phyloP scores from a whole-genome alignment of 2,329 filamentous ascomycete genomes.

The Aspergillus pseudonomiae region DNA sequence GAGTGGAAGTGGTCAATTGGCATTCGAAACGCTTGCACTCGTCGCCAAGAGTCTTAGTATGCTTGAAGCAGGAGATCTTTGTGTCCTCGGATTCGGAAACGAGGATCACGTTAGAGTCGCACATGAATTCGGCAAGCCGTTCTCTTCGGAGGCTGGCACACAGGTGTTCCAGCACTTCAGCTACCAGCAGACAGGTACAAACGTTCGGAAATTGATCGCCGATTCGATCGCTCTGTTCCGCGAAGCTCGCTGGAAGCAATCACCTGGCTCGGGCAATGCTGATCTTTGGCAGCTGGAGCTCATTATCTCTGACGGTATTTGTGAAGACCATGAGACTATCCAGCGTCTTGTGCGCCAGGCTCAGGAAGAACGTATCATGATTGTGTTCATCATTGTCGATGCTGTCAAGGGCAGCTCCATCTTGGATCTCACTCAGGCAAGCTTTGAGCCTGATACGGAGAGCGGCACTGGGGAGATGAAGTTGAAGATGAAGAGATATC shows the following conservation, averaged over 20 bases:
- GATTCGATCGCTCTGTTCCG: slow-evolving; percentile 81
- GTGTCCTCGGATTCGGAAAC: slow-evolving; percentile 85
- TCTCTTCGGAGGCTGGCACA: slow-evolving; percentile 79
- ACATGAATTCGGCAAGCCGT: slow-evolving; percentile 81
- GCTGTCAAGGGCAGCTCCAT: slow-evolving; percentile 62
- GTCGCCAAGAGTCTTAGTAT: slow-evolving; percentile 84
- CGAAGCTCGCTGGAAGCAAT: slow-evolving; percentile 67
- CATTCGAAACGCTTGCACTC: slow-evolving; percentile 92
- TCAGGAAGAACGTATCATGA: slow-evolving; percentile 92
- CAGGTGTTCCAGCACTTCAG: slow-evolving; percentile 81
- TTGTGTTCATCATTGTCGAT: slow-evolving; percentile 97
- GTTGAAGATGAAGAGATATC: slow-evolving; percentile 83
- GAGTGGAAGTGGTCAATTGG: slow-evolving; percentile 72
- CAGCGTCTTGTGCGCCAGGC: slow-evolving; percentile 81
- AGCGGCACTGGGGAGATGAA: slow-evolving; percentile 62
- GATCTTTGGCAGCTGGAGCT: slow-evolving; percentile 96
- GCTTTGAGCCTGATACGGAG: slow-evolving; percentile 70
- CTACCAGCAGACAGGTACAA: slow-evolving; percentile 83
- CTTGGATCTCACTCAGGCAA: slow-evolving; percentile 83
- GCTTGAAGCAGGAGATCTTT: slow-evolving; percentile 93
- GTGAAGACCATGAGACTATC: slow-evolving; percentile 84
- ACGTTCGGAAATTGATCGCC: slow-evolving; percentile 77
- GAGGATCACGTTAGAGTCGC: slow-evolving; percentile 73
- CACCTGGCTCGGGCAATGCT: slow-evolving; percentile 52
- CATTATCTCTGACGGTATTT: slow-evolving; percentile 91